Evolutionary conservation across 2,329 filamentous ascomycete genomes (phyloP).

Genomic region (Trichophyton benhamiae): DNA sequence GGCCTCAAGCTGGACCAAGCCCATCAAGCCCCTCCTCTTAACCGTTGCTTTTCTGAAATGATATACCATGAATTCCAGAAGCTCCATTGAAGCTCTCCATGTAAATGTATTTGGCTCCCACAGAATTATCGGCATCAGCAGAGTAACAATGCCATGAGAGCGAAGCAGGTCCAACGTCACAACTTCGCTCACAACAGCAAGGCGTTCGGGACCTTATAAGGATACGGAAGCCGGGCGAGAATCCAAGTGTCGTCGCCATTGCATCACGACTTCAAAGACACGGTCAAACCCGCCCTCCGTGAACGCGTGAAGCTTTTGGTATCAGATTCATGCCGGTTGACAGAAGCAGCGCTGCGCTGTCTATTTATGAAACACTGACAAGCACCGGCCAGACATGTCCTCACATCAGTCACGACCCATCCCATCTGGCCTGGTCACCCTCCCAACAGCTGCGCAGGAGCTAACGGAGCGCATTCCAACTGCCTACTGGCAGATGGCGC

Average conservation of each 20-base stretch:
- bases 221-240: not conserved
- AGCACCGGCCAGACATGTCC: constrained; percentile 6
- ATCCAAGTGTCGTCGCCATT: not conserved
- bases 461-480: not conserved
- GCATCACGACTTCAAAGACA: not conserved
- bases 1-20: not conserved
- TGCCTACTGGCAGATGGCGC: not conserved
- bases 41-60: not conserved
- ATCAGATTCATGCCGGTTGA: not conserved
- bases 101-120: not conserved
- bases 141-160: not conserved
- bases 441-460: not conserved
- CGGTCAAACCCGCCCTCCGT: not conserved
- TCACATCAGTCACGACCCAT: not conserved
- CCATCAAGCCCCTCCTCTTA: not conserved
- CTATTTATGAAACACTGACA: not conserved
- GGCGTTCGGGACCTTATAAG: not conserved
- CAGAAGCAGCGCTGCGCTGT: not conserved
- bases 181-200: not conserved
- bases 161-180: not conserved
- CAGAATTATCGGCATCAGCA: not conserved
- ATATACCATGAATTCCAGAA: not conserved
- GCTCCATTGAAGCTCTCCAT: not conserved
- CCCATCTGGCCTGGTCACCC: not conserved
- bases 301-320: not conserved